Base-by-base conservation (phyloP, 2,329 filamentous ascomycete species). In the Colletotrichum sidae region DNA sequence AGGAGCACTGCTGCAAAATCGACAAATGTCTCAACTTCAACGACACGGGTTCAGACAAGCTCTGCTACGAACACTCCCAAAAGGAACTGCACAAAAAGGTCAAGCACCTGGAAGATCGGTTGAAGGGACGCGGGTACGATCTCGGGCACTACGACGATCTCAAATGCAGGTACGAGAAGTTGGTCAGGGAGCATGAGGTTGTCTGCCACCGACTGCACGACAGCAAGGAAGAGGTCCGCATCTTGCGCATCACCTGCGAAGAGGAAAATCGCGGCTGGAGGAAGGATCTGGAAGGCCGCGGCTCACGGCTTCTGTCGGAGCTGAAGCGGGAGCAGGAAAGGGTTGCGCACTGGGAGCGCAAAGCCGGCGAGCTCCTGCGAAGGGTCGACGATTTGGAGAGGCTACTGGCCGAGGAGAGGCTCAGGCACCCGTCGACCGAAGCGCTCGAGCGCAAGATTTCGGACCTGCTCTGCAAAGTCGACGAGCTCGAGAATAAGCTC, bases 311-410 rank as follows among this genome's bases (percentile, higher is more conserved):
- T 8, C 34, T 63, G 0, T 86, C 96, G 37, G 96, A 99, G 72
- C 86, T 99, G 8, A 96, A 98, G 74, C 94, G 93, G 69, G 94
- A 98, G 76, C 91, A 95, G 70, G 97, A 96, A 75, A 89, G 93
- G 12, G 95, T 97, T 70, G 96, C 98, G 76, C 96, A 99, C 76
- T 99, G 96, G 96, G 98, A 98, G 94, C 88, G 96, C 45, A 93
- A 93, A 38, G 63, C 63, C 12, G 42, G 50, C 25, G 63, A 66
- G 13, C 39, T 66, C 8, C 57, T 50, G 33, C 52, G 59, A 2
- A 50, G 53, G 9, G 42, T 66, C 11, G 58, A 63, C 15, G 63
- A 66, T 9, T 44, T 63, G 39, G 63, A 66, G 59, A 13, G 25
- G 33, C 8, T 66, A 2, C 55, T 66, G 12, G 59, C 35, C 9